Percentiles rank a stretch among this genome's conserved stretches.
phyloP scores from a whole-genome alignment of 129 eudicot genomes.

The Lactuca saligna region DNA sequence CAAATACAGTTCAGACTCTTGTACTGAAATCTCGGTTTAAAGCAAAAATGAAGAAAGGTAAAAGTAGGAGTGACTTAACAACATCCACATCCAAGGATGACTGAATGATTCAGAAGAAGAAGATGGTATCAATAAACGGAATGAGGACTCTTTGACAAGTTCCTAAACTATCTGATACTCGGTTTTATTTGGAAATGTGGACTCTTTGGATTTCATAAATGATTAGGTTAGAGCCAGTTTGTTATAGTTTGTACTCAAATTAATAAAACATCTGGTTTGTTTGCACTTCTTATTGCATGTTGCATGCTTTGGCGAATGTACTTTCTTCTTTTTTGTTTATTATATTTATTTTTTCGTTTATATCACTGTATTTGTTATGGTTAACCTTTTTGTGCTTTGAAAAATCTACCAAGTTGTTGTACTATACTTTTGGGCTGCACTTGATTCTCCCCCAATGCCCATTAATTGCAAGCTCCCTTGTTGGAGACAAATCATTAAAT shows the following conservation, averaged over 20 bases:
- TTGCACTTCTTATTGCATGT: background rate
- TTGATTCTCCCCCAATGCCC: too few relatives aligned
- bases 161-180: slow-evolving; percentile 12
- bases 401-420: background rate
- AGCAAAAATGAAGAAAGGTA: slow-evolving; percentile 85
- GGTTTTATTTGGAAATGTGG: slow-evolving; percentile 16
- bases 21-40: slow-evolving; percentile 71
- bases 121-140: slow-evolving; percentile 14
- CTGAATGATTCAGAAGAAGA: slow-evolving; percentile 22
- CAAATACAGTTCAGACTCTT: slow-evolving; percentile 89
- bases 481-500: too few relatives aligned
- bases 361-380: background rate
- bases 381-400: background rate
- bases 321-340: too few relatives aligned
- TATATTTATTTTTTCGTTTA: too few relatives aligned
- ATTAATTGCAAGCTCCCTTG: too few relatives aligned
- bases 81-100: slow-evolving; percentile 24
- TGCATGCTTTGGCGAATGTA: slow-evolving; percentile 1
- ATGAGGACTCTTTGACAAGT: background rate
- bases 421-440: background rate
- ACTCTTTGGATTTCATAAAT: slow-evolving; percentile 25
- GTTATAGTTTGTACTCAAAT: slow-evolving; percentile 25
- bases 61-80: slow-evolving; percentile 54
- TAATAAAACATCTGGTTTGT: slow-evolving; percentile 21
- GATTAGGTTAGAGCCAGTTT: slow-evolving; percentile 24